Evolutionary conservation across 1,139 yeast genomes (phyloP).

Genomic region (Geotrichum australiense): DNA sequence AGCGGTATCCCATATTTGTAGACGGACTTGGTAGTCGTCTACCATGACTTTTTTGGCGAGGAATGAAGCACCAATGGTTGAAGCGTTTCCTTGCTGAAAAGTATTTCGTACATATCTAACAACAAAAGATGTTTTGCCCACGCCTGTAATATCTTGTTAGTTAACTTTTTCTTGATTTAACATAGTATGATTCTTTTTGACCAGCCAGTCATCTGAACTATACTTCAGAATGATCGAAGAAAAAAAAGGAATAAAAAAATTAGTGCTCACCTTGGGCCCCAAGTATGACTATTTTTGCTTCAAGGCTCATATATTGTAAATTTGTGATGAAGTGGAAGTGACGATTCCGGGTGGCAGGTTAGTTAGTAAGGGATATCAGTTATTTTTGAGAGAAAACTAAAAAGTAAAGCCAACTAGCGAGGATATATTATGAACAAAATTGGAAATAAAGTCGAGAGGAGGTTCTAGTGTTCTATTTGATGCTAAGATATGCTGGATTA

Average conservation of each 20-base stretch:
- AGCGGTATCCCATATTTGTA: constrained; percentile 94
- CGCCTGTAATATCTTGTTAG: constrained; percentile 63
- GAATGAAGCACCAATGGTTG: constrained; percentile 93
- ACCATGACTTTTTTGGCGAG: constrained; percentile 83
- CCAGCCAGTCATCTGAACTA: too few relatives aligned
- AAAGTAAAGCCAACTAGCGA: too few relatives aligned
- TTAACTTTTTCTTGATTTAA: background rate
- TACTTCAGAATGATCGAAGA: constrained; percentile 6
- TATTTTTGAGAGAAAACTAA: too few relatives aligned
- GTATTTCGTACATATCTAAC: constrained; percentile 84
- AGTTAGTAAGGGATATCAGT: too few relatives aligned
- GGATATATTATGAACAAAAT: too few relatives aligned
- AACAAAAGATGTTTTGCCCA: constrained; percentile 86
- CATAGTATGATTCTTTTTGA: too few relatives aligned
- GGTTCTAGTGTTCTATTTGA: too few relatives aligned
- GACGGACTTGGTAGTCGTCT: constrained; percentile 75
- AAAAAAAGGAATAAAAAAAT: background rate
- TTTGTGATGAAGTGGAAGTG: constrained; percentile 8
- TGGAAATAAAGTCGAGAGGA: too few relatives aligned
- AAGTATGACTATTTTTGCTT: constrained; percentile 35
- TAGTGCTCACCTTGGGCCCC: constrained; percentile 33
- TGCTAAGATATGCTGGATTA: too few relatives aligned
- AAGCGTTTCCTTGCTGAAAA: constrained; percentile 85
- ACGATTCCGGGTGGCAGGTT: too few relatives aligned
- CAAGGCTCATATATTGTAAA: constrained; percentile 29